Evolutionary conservation across 371 early-diverging fungal species (phyloP).

Genomic region (Lichtheimia hyalospora): DNA sequence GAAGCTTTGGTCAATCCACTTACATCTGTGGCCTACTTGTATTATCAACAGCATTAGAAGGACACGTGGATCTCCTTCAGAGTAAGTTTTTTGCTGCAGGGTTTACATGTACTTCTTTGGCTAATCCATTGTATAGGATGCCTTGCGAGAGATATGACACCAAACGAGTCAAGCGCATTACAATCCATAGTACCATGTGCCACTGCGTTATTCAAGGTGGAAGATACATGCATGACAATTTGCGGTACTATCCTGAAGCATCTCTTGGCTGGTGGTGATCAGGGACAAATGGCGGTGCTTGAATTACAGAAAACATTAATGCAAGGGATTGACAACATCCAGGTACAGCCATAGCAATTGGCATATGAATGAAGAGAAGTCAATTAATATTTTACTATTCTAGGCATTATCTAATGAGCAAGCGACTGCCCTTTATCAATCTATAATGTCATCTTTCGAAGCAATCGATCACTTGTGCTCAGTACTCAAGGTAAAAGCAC

Average conservation of each 20-base stretch:
- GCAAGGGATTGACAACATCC: background rate
- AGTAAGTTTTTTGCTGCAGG: conserved; percentile 4
- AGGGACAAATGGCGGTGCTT: background rate
- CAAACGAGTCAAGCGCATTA: background rate
- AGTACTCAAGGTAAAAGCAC: background rate
- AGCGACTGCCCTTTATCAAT: background rate
- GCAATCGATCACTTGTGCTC: background rate
- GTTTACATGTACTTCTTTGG: background rate
- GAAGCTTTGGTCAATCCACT: conserved; percentile 6
- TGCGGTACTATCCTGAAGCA: conserved; percentile 7
- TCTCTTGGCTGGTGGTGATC: conserved; percentile 3
- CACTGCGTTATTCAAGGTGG: conserved; percentile 1
- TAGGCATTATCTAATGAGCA: too few species aligned
- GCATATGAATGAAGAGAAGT: too few species aligned
- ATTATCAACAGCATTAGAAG: conserved; percentile 2
- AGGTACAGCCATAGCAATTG: background rate
- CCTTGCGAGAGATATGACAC: background rate
- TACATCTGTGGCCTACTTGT: conserved; percentile 8
- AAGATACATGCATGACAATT: conserved; percentile 10
- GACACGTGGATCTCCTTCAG: conserved; percentile 4
- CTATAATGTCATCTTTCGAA: background rate
- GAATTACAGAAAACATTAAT: background rate
- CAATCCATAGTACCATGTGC: conserved; percentile 1
- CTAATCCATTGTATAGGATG: background rate
- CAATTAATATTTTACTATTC: too few species aligned